These are phyloP conservation scores for Rhynchospora breviuscula DNA, from an alignment of 176 grass and related monocot species.

Conservation along the genomic window DNA sequence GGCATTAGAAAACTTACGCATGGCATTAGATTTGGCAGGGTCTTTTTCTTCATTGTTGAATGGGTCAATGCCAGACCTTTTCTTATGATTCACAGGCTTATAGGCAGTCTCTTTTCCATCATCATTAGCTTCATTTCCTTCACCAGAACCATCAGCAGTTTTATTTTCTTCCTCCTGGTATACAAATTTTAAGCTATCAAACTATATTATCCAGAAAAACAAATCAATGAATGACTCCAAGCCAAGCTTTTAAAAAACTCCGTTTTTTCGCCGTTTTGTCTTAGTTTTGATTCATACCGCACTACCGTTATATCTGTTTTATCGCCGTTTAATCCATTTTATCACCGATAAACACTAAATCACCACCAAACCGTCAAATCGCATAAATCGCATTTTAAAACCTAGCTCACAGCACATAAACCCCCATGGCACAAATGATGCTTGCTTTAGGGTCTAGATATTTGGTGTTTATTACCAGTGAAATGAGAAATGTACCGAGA, in stretches of 20 bases:
- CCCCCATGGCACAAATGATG: background rate
- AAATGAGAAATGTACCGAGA: background rate
- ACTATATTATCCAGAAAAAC: background rate
- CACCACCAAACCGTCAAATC: too few relatives aligned
- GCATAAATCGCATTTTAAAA: too few relatives aligned
- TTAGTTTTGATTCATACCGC: too few relatives aligned
- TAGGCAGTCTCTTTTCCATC: conserved; percentile 8
- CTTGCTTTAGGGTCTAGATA: background rate
- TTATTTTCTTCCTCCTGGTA: conserved; percentile 42
- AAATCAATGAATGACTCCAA: background rate
- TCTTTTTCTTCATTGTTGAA: conserved; percentile 73
- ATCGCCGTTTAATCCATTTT: too few relatives aligned
- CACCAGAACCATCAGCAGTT: conserved; percentile 24
- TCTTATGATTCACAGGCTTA: conserved; percentile 7
- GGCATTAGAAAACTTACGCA: conserved; percentile 50
- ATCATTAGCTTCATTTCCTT: conserved; percentile 38
- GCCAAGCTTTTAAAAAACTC: too few relatives aligned
- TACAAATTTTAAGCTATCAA: conserved; percentile 22
- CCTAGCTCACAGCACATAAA: background rate
- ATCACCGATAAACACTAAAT: too few relatives aligned
- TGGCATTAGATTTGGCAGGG: conserved; percentile 74
- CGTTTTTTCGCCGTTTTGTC: too few relatives aligned
- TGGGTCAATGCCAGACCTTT: conserved; percentile 51
- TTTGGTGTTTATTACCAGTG: background rate
- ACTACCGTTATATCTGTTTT: too few relatives aligned